These are phyloP conservation scores for Myotisia sp. DNA, from an alignment of 2,329 filamentous ascomycete species.

Conservation along the genomic window DNA sequence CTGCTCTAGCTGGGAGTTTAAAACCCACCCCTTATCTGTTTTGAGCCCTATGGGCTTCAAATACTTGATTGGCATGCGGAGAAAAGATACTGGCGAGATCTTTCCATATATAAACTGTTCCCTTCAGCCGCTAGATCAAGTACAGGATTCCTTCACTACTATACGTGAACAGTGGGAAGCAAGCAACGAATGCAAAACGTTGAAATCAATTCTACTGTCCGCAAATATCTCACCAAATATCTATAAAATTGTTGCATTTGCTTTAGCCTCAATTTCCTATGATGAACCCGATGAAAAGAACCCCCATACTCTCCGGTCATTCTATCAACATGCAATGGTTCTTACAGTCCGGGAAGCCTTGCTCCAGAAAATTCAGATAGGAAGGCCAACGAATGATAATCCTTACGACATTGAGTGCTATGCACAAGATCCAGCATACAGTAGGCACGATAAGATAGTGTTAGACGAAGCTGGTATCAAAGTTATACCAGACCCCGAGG, in stretches of 20 bases:
- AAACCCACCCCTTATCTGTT: too few relatives aligned
- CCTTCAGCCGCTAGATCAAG: too few relatives aligned
- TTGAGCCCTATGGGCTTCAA: too few relatives aligned
- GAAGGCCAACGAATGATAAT: too few relatives aligned
- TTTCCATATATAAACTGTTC: too few relatives aligned
- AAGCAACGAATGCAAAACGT: too few relatives aligned
- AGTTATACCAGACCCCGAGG: slow-evolving; percentile 19
- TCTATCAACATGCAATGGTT: slow-evolving; percentile 17
- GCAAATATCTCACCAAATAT: slow-evolving; percentile 3
- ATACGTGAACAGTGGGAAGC: too few relatives aligned
- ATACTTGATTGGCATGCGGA: too few relatives aligned
- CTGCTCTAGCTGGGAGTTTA: too few relatives aligned
- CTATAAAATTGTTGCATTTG: slow-evolving; percentile 9
- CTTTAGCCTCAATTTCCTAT: slow-evolving; percentile 2
- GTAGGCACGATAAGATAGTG: slow-evolving; percentile 12
- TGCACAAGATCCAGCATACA: slow-evolving; percentile 19
- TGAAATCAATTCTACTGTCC: too few relatives aligned
- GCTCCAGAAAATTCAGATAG: slow-evolving; percentile 3
- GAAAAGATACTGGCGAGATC: too few relatives aligned
- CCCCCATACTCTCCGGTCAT: neutral
- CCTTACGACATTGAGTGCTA: slow-evolving; percentile 15
- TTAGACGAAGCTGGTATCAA: slow-evolving; percentile 14
- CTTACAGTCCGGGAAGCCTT: slow-evolving; percentile 13
- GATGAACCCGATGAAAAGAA: neutral
- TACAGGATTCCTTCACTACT: too few relatives aligned